Percentiles rank a stretch among this genome's conserved stretches.
Evolutionary conservation across 2,329 filamentous ascomycete species (phyloP).

Genomic region (Phyllosticta citrichinensis): DNA sequence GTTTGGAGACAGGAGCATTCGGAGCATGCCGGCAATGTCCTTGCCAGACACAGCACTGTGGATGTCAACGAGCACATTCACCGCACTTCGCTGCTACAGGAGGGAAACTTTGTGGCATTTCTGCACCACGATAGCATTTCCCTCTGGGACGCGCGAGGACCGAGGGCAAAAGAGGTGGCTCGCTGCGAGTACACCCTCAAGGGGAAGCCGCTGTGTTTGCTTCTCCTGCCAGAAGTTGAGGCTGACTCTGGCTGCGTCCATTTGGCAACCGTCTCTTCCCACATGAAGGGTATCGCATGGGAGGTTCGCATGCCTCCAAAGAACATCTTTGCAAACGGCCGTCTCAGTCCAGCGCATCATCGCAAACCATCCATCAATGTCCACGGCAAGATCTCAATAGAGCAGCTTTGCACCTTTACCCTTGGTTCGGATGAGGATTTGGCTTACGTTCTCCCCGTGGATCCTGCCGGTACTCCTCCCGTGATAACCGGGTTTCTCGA

Average conservation of each 20-base stretch:
- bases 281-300: slow-evolving; percentile 73
- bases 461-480: slow-evolving; percentile 67
- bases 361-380: slow-evolving; percentile 19
- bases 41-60: slow-evolving; percentile 60
- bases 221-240: slow-evolving; percentile 60
- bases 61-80: slow-evolving; percentile 62
- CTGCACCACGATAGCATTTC: slow-evolving; percentile 61
- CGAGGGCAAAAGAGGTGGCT: slow-evolving; percentile 49
- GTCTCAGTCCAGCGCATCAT: slow-evolving; percentile 13
- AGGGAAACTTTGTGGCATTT: slow-evolving; percentile 73
- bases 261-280: slow-evolving; percentile 72
- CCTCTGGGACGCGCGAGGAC: slow-evolving; percentile 66
- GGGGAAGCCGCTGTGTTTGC: slow-evolving; percentile 69
- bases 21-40: slow-evolving; percentile 38
- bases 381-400: slow-evolving; percentile 36
- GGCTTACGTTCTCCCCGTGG: slow-evolving; percentile 63
- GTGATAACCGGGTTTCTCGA: slow-evolving; percentile 71
- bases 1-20: slow-evolving; percentile 64
- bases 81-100: slow-evolving; percentile 65
- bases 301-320: slow-evolving; percentile 53
- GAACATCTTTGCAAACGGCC: not conserved
- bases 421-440: slow-evolving; percentile 47
- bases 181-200: slow-evolving; percentile 47
- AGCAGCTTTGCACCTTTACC: slow-evolving; percentile 62
- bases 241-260: slow-evolving; percentile 46